A percentile compares a stretch with the other conserved stretches of the same genome.
These are phyloP conservation scores for Globisporangium heterothallicum DNA, from an alignment of 352 stramenopile genomes.

Conservation along the genomic window DNA sequence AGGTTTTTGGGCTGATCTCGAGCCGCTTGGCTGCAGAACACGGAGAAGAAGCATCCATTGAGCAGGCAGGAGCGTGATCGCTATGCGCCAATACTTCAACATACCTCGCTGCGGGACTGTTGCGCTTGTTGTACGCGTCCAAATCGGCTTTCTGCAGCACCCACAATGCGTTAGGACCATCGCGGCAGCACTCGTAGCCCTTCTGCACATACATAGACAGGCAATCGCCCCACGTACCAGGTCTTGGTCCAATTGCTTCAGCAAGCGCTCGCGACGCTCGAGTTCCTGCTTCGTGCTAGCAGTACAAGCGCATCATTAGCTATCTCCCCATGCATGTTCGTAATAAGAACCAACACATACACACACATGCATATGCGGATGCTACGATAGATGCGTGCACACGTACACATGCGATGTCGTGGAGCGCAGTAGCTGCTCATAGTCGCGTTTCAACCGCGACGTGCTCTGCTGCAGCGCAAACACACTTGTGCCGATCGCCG, in stretches of 20 bases:
- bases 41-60: background rate
- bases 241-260: conserved; percentile 57
- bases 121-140: conserved; percentile 73
- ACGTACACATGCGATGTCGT: conserved; percentile 45
- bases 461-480: conserved; percentile 83
- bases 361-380: background rate
- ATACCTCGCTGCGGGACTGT: conserved; percentile 11
- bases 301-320: too few relatives aligned
- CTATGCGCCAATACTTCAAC: conserved; percentile 1
- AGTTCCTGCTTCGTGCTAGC: conserved; percentile 71
- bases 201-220: too few relatives aligned
- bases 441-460: conserved; percentile 75
- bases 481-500: conserved; percentile 67
- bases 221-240: conserved; percentile 25
- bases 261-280: conserved; percentile 53
- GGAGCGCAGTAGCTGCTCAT: conserved; percentile 66
- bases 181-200: background rate
- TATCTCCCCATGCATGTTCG: too few relatives aligned
- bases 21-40: conserved; percentile 14
- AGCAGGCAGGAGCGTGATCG: background rate
- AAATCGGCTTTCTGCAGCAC: conserved; percentile 53
- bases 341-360: too few relatives aligned
- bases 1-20: conserved; percentile 43
- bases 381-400: background rate
- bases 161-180: background rate